Percentiles rank a stretch among this genome's conserved stretches.
These are phyloP conservation scores for Truncatella angustata DNA, from an alignment of 2,329 filamentous ascomycete species.

Conservation along the genomic window DNA sequence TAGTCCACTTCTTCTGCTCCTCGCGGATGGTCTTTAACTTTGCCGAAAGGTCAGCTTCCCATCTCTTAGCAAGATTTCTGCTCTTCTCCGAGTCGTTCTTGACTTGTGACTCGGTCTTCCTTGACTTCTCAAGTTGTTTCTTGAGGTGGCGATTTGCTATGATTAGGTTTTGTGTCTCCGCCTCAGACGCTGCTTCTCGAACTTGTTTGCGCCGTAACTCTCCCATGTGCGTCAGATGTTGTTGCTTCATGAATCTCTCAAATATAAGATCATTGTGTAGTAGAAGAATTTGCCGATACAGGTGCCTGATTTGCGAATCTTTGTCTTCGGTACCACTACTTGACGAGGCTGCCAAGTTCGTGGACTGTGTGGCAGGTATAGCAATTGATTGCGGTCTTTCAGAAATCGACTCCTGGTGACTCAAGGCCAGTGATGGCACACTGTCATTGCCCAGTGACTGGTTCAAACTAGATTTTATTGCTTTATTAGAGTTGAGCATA, in stretches of 20 bases:
- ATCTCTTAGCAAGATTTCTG: slow-evolving; percentile 72
- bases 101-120: slow-evolving; percentile 66
- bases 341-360: slow-evolving; percentile 25
- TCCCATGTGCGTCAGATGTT: slow-evolving; percentile 79
- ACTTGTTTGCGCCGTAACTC: slow-evolving; percentile 74
- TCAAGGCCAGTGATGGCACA: slow-evolving; percentile 51
- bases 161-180: slow-evolving; percentile 78
- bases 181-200: slow-evolving; percentile 73
- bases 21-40: slow-evolving; percentile 67
- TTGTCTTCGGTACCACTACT: slow-evolving; percentile 10
- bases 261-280: slow-evolving; percentile 80
- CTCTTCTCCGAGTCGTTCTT: slow-evolving; percentile 72
- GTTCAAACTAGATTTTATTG: slow-evolving; percentile 53
- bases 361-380: slow-evolving; percentile 24
- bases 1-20: slow-evolving; percentile 64
- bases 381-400: slow-evolving; percentile 35
- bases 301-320: slow-evolving; percentile 39
- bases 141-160: slow-evolving; percentile 73
- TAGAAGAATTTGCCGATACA: slow-evolving; percentile 73
- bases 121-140: slow-evolving; percentile 70
- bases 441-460: slow-evolving; percentile 58
- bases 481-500: slow-evolving; percentile 59
- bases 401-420: slow-evolving; percentile 44
- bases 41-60: slow-evolving; percentile 68
- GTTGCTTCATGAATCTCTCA: slow-evolving; percentile 79